A percentile compares a stretch with the other conserved stretches of the same genome.
Evolutionary conservation across 345 rosid species (phyloP).

Genomic region (Viola odorata): DNA sequence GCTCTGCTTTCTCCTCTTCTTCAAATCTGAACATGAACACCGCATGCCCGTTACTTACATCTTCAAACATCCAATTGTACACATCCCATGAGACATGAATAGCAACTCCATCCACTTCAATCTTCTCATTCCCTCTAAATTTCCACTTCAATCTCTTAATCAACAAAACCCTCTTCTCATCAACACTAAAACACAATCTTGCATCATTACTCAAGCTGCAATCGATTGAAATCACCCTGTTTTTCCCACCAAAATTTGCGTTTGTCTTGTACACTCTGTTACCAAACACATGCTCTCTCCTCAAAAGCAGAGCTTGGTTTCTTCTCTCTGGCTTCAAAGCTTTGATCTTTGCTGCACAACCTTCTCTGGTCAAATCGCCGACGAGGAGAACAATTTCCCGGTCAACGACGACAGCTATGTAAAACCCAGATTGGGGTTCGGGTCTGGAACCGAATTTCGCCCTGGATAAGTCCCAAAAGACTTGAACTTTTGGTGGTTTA

Average conservation of each 20-base stretch:
- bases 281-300: constrained; percentile 77
- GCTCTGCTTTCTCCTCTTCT: constrained; percentile 9
- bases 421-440: constrained; percentile 76
- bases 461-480: constrained; percentile 74
- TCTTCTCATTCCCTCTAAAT: constrained; percentile 80
- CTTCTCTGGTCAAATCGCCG: constrained; percentile 64
- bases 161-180: constrained; percentile 49
- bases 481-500: constrained; percentile 28
- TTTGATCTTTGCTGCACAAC: constrained; percentile 43
- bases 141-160: constrained; percentile 85
- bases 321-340: constrained; percentile 27
- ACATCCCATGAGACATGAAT: constrained; percentile 93
- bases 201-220: constrained; percentile 57
- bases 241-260: constrained; percentile 71
- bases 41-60: constrained; percentile 42
- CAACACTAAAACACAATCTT: constrained; percentile 54
- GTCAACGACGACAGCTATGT: constrained; percentile 64
- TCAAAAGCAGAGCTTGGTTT: constrained; percentile 48
- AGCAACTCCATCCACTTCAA: constrained; percentile 64
- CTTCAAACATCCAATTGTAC: constrained; percentile 79
- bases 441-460: constrained; percentile 82
- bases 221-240: constrained; percentile 60
- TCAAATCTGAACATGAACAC: constrained; percentile 81
- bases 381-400: constrained; percentile 63
- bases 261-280: constrained; percentile 53